Conservation (phyloP, 2,329 filamentous ascomycete species). For the Diaporthe sp. region DNA sequence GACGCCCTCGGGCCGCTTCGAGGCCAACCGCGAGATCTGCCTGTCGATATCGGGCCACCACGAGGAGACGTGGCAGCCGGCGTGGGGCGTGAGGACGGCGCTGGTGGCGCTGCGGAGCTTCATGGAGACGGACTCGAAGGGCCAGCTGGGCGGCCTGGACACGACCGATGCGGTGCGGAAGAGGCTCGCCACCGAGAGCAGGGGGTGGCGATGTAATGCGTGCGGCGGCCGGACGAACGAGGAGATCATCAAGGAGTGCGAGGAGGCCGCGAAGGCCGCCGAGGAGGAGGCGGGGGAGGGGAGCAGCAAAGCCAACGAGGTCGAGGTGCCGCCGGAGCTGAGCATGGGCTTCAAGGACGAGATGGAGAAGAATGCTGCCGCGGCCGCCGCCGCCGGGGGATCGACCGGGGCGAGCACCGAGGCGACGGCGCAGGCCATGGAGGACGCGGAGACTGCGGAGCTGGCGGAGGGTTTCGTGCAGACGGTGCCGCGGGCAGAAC, state of each 20-base stretch:
- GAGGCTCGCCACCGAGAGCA: constrained; percentile 76
- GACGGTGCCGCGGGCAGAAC: constrained; percentile 53
- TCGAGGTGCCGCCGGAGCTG: constrained; percentile 66
- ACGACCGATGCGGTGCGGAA: constrained; percentile 75
- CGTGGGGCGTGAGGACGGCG: constrained; percentile 95
- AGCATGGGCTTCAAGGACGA: constrained; percentile 81
- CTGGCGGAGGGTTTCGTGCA: constrained; percentile 70
- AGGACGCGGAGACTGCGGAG: constrained; percentile 59
- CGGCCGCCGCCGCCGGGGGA: constrained; percentile 33
- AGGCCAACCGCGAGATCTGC: constrained; percentile 97
- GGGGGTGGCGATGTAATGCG: constrained; percentile 74
- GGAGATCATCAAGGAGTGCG: constrained; percentile 80
- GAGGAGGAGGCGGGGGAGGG: constrained; percentile 39
- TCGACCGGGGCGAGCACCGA: constrained; percentile 33
- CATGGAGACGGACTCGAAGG: constrained; percentile 91
- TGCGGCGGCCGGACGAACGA: constrained; percentile 81
- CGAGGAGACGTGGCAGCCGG: constrained; percentile 98
- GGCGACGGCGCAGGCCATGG: constrained; percentile 40
- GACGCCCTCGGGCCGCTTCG: constrained; percentile 92
- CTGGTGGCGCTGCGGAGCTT: constrained; percentile 84
- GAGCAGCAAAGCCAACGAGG: constrained; percentile 51
- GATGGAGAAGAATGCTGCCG: constrained; percentile 59
- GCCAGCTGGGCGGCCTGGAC: constrained; percentile 92
- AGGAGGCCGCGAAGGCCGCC: constrained; percentile 64
- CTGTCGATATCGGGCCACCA: constrained; percentile 94